Evolutionary conservation across 192 early-diverging fungal genomes (phyloP), one percentile per base, ranked within the genome.

Genomic region (Allomyces javanicus): DNA sequence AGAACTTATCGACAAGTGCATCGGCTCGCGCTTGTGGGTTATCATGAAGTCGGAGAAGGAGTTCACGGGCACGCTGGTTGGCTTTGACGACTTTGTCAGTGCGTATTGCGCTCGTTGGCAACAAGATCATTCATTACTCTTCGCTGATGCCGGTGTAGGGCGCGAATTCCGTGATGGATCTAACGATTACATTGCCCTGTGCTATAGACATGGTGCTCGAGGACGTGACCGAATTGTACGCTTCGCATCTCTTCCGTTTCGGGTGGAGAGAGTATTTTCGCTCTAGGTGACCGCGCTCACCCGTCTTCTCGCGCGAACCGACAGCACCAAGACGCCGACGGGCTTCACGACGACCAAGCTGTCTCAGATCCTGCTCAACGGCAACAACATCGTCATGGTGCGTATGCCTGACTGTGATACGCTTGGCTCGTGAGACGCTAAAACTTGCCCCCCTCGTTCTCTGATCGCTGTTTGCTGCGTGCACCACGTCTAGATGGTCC

Each of bases 1-100:
- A 91, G 96, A 99, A 73, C 82, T 99, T 58, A 93, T 99, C 66
- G 96, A 99, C 77, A 89, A 93, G 71, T 99, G 96, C 78, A 93
- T 96, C 66, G 93, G 94, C 24, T 94, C 91, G 66, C 83, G 86
- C 69, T 94, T 99, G 67, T 96, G 93, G 94, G 94, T 99, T 1
- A 74, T 96, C 61, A 94, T 99, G 93, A 96, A 96, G 79, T 81
- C 82, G 22, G 91, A 96, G 68, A 94, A 90, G 78, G 96, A 99
- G 77, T 99, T 99, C 73, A 85, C 86, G 22, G 96, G 96, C 10
- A 94, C 90, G 21, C 79, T 99, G 66, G 78, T 93, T 4, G 92
- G 92, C n/a, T 99, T 99, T 75, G 96, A 99, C 71, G 96, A 99
- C 76, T 99, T 85, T 79, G 94, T 96, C 69, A 97, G 82, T 86